Evolutionary conservation across 352 stramenopile species (phyloP), one percentile per base, ranked within the genome.

Genomic region (Globisporangium barbulae): DNA sequence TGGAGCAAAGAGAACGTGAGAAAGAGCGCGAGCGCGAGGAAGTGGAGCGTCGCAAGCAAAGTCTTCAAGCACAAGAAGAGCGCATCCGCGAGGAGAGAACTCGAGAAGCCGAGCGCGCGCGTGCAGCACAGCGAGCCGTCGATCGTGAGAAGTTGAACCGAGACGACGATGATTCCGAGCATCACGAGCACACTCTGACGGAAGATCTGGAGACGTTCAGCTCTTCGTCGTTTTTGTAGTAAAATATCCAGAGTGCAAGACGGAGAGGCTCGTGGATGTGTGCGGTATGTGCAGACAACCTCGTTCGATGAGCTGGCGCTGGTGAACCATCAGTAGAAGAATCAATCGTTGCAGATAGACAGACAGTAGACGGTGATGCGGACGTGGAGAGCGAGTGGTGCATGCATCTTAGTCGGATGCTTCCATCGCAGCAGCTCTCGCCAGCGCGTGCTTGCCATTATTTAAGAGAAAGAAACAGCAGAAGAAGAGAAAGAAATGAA

Each of bases 181-280:
- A 83, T 31, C 81, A 93, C 67, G 83, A 94, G 35, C 73, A 83
- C 62, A 89, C 76, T 25, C 64, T 92, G 62, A 91, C 72, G 28
- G 81, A 93, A 50, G 87, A 96, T 65, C 64, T 96, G 64, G 83
- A 91, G 73, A 79, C 80, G 53, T 96, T 96, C 73, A 93, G 85
- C 71, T 92, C 87, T 48, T 93, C 87, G 56, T 92, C 85, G 50
- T 96, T 94, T 84, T 84, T 94, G 78, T 93, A 80, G 78, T 93
- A 80, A 82, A 50, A 30, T 62, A 62, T 54, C 19, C 30, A 30
- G 42, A 44, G 56, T 41, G 56, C 42, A 54, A 54, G 42, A 21
- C 42, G 39, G 42, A 45, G 56, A 53, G 25, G 10, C n/a, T 54
- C 21, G 56, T 45, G 17, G 25, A 33, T 54, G 53, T 60, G 30